Percentiles rank a stretch among this genome's conserved stretches.
phyloP scores from a whole-genome alignment of 2,329 filamentous ascomycete genomes.

The Fusarium staphyleae region DNA sequence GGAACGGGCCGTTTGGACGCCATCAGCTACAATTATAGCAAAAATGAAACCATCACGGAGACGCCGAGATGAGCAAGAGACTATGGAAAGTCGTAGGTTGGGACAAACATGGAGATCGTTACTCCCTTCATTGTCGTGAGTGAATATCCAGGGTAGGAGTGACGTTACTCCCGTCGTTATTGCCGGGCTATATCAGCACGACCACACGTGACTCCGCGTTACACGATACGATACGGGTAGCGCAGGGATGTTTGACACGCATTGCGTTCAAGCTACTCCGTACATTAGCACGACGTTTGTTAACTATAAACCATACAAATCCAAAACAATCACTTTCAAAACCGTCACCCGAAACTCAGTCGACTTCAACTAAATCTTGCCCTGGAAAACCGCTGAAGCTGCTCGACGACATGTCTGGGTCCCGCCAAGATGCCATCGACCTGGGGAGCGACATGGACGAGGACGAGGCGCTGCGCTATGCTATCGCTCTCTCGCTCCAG shows the following conservation, averaged over 20 bases:
- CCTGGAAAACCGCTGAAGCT: constrained; percentile 14
- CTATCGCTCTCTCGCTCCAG: constrained; percentile 65
- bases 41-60: not conserved
- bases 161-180: not conserved
- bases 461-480: constrained; percentile 65
- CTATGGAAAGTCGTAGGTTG: too few relatives aligned
- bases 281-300: constrained; percentile 8
- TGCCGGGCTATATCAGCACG: constrained; percentile 16
- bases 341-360: constrained; percentile 38
- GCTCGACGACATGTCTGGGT: constrained; percentile 30
- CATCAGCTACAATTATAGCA: not conserved
- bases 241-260: constrained; percentile 31
- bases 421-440: constrained; percentile 33
- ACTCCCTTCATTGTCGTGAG: too few relatives aligned
- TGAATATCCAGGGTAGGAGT: constrained; percentile 4
- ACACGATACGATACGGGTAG: constrained; percentile 1
- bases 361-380: constrained; percentile 11
- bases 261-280: constrained; percentile 17
- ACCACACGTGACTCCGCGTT: constrained; percentile 42
- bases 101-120: too few relatives aligned
- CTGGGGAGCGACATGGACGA: constrained; percentile 53
- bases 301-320: constrained; percentile 20
- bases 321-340: constrained; percentile 22
- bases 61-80: not conserved
- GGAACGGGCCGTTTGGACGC: not conserved